Percentiles rank a stretch among this genome's conserved stretches.
These are phyloP conservation scores for Tylopilus felleus DNA, from an alignment of 768 basidiomycete genomes.

Conservation along the genomic window DNA sequence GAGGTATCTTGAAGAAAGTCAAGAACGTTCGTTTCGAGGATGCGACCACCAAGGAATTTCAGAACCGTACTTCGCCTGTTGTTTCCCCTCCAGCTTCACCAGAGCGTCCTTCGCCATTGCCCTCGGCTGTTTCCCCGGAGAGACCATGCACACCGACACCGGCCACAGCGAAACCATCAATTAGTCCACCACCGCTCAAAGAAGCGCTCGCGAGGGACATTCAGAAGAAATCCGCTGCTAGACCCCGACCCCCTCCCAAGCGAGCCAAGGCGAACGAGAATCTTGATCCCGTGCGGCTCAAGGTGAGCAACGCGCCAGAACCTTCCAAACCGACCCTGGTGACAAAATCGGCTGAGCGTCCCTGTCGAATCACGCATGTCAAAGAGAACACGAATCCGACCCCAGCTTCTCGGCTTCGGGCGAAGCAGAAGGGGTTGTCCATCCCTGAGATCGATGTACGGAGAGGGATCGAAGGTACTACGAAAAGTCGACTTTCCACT, in stretches of 20 bases:
- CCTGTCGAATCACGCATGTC: constrained; percentile 9
- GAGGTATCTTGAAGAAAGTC: constrained; percentile 39
- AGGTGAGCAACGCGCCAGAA: not conserved
- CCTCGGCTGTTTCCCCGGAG: not conserved
- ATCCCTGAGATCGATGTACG: constrained; percentile 18
- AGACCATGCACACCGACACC: constrained; percentile 13
- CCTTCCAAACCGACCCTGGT: constrained; percentile 3
- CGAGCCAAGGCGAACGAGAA: constrained; percentile 11
- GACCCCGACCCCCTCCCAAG: constrained; percentile 15
- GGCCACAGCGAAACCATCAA: not conserved
- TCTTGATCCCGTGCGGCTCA: not conserved
- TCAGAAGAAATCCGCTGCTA: constrained; percentile 11
- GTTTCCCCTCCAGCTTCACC: not conserved
- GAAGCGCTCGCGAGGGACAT: constrained; percentile 1
- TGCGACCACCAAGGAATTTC: not conserved
- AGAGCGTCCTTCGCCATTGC: constrained; percentile 8
- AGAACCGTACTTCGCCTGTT: not conserved
- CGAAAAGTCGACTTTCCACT: constrained; percentile 26
- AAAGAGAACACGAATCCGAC: constrained; percentile 15
- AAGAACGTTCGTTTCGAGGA: constrained; percentile 41
- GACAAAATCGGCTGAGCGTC: constrained; percentile 11
- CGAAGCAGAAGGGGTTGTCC: constrained; percentile 14
- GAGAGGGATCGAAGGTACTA: constrained; percentile 24
- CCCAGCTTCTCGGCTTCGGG: constrained; percentile 1
- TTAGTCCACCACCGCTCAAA: not conserved